These are phyloP conservation scores for Fragaria iinumae DNA, from an alignment of 306 rosid genomes.

Conservation along the genomic window DNA sequence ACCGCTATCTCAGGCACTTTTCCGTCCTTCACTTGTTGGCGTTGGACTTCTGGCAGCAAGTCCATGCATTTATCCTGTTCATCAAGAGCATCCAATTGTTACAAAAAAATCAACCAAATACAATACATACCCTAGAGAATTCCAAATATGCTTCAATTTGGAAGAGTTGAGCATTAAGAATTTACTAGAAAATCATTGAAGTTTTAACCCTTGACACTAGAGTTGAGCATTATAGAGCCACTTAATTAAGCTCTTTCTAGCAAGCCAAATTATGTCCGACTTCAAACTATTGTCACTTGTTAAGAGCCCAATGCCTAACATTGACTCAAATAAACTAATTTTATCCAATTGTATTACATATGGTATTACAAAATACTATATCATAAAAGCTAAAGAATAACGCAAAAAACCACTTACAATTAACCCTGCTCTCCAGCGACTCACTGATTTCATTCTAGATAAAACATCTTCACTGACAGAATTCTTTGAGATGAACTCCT, in stretches of 20 bases:
- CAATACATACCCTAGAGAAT: neutral
- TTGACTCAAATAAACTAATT: neutral
- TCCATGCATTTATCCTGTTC: constrained; percentile 82
- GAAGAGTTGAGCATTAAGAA: neutral
- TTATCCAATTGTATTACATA: neutral
- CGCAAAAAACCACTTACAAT: constrained; percentile 64
- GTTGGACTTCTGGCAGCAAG: constrained; percentile 84
- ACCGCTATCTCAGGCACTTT: constrained; percentile 42
- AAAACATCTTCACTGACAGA: constrained; percentile 49
- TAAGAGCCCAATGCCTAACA: neutral
- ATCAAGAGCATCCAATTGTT: constrained; percentile 29
- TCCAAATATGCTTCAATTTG: neutral
- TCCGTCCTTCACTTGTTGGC: constrained; percentile 57
- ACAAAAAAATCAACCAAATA: constrained; percentile 6
- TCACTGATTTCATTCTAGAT: constrained; percentile 54
- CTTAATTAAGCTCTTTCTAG: neutral
- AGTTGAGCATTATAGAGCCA: neutral
- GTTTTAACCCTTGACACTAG: neutral
- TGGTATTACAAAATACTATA: neutral
- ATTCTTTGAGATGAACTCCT: constrained; percentile 54
- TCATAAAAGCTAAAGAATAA: neutral
- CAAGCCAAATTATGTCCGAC: neutral
- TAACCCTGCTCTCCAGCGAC: constrained; percentile 69
- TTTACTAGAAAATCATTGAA: neutral
- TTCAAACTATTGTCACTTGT: neutral